These are phyloP conservation scores for Sutorius eximius DNA, from an alignment of 1,284 basidiomycete species.

Conservation along the genomic window DNA sequence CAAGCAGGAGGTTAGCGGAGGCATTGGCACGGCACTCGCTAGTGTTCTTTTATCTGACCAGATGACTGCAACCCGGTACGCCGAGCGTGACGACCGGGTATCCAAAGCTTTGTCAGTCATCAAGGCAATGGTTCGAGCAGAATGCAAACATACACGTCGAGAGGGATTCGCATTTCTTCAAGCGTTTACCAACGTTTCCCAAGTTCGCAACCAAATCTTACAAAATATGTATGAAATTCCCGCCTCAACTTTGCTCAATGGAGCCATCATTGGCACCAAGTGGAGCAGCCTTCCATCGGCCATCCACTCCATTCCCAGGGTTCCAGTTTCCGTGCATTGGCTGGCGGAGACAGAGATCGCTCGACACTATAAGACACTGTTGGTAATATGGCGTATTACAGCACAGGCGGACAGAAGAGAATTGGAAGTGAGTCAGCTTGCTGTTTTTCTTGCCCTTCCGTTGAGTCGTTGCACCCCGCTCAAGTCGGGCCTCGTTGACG, in stretches of 20 bases:
- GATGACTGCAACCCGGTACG: neutral
- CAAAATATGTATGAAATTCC: conserved; percentile 23
- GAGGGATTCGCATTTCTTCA: conserved; percentile 43
- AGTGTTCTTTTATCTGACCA: conserved; percentile 36
- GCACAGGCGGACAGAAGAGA: conserved; percentile 12
- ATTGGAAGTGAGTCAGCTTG: conserved; percentile 28
- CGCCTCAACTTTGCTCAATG: conserved; percentile 31
- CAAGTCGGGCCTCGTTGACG: conserved; percentile 41
- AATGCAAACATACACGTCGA: conserved; percentile 28
- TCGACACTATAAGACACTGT: conserved; percentile 44
- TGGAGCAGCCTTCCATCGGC: conserved; percentile 21
- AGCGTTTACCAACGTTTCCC: conserved; percentile 35
- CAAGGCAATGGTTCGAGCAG: conserved; percentile 38
- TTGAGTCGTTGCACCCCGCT: conserved; percentile 7
- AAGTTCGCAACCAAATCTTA: conserved; percentile 12
- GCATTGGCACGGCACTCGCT: conserved; percentile 42
- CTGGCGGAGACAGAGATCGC: conserved; percentile 48
- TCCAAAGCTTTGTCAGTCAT: conserved; percentile 39
- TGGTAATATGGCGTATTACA: conserved; percentile 41
- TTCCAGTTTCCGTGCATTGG: conserved; percentile 35
- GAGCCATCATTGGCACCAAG: conserved; percentile 26
- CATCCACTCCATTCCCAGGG: conserved; percentile 22
- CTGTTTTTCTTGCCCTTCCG: neutral
- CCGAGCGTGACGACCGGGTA: conserved; percentile 23
- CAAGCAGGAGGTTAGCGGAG: conserved; percentile 44